Percentiles rank a stretch among this genome's conserved stretches.
Conservation (phyloP, 169 alveolate genomes). For the Plasmodium gonderi region DNA sequence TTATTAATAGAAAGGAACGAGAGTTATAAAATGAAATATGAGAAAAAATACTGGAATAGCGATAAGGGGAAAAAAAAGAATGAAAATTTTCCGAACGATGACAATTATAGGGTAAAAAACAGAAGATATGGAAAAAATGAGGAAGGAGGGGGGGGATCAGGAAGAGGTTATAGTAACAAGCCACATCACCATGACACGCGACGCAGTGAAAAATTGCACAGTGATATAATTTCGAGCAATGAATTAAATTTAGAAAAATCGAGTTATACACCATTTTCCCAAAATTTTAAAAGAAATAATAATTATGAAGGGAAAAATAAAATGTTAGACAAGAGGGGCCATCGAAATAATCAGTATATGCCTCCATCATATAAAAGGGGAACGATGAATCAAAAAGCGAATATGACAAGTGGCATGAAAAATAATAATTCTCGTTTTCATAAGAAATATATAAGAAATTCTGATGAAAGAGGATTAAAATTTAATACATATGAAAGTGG, state of each 20-base stretch:
- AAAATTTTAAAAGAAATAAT: background rate
- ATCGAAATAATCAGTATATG: background rate
- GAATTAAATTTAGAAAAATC: slow-evolving; percentile 1
- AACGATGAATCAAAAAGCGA: slow-evolving; percentile 15
- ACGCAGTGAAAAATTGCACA: background rate
- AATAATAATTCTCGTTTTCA: background rate
- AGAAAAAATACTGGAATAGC: slow-evolving; percentile 35
- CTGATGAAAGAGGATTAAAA: background rate
- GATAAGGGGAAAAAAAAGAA: slow-evolving; percentile 45
- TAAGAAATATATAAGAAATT: slow-evolving; percentile 5
- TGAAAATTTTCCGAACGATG: slow-evolving; percentile 7
- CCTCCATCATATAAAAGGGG: slow-evolving; percentile 11
- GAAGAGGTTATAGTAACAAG: background rate
- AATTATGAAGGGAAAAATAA: slow-evolving; percentile 17
- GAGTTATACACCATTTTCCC: slow-evolving; percentile 3
- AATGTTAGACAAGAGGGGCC: slow-evolving; percentile 9
- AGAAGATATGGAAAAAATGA: slow-evolving; percentile 2
- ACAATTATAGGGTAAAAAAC: slow-evolving; percentile 1
- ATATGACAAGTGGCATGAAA: background rate
- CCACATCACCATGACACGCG: background rate
- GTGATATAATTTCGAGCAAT: background rate
- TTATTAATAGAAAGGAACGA: background rate
- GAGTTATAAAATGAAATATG: slow-evolving; percentile 59
- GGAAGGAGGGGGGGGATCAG: background rate
- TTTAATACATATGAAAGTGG: background rate